Evolutionary conservation across 352 stramenopile species (phyloP).

Genomic region (Globisporangium canariense): DNA sequence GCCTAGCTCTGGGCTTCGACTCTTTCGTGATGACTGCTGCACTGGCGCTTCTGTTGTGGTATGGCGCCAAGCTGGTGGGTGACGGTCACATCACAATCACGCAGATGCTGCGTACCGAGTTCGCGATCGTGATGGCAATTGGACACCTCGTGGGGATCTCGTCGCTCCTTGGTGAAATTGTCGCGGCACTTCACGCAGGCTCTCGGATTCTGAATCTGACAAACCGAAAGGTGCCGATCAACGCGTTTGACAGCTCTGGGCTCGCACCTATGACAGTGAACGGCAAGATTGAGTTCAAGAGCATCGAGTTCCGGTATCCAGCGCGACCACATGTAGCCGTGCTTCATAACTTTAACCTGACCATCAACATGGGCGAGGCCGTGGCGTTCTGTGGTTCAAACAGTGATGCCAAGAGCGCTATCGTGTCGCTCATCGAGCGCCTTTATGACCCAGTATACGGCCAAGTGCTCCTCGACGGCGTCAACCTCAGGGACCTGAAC

Average conservation of each 20-base stretch:
- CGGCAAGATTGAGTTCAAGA: slow-evolving; percentile 21
- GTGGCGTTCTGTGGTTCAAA: neutral
- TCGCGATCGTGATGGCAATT: too few relatives aligned
- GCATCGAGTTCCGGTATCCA: slow-evolving; percentile 10
- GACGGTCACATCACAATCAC: too few relatives aligned
- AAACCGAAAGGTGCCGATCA: neutral
- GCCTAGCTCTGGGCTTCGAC: too few relatives aligned
- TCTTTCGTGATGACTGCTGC: too few relatives aligned
- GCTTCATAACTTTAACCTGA: neutral
- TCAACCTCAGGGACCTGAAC: slow-evolving; percentile 15
- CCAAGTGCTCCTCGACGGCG: slow-evolving; percentile 13
- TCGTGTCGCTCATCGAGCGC: neutral
- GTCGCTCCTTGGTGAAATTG: too few relatives aligned
- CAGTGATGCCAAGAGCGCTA: neutral
- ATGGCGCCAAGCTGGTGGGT: too few relatives aligned
- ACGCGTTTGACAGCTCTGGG: slow-evolving; percentile 9
- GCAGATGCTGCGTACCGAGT: too few relatives aligned
- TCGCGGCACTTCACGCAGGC: too few relatives aligned
- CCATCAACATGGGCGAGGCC: neutral
- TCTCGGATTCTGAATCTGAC: too few relatives aligned
- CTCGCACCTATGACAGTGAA: slow-evolving; percentile 3
- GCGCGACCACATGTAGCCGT: neutral
- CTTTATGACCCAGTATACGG: neutral
- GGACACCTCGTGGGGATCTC: too few relatives aligned
- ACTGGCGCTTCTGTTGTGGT: too few relatives aligned